Conservation (phyloP, 305 asterid species). For the Euphrasia arctica region DNA sequence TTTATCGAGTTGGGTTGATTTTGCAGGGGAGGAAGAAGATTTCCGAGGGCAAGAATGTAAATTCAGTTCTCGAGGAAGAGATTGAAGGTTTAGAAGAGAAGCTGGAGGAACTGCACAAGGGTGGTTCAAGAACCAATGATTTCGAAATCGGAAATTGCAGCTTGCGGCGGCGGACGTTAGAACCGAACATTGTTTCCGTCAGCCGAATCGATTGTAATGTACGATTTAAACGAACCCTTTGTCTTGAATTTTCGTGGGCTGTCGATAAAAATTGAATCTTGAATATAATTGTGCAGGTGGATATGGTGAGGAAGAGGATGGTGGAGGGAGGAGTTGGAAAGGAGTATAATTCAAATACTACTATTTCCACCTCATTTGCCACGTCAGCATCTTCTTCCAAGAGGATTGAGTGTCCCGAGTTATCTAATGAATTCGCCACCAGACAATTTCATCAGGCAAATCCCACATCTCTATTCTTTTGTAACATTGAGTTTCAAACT, state of each 20-base stretch:
- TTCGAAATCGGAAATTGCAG: slow-evolving; percentile 32
- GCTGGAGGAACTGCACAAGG: slow-evolving; percentile 41
- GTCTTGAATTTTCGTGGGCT: slow-evolving; percentile 7
- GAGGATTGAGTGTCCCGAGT: no score
- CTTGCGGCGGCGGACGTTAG: slow-evolving; percentile 9
- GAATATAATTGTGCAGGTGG: slow-evolving; percentile 30
- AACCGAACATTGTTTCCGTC: slow-evolving; percentile 18
- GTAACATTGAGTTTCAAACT: no score
- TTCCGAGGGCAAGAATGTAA: slow-evolving; percentile 35
- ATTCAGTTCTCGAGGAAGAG: slow-evolving; percentile 39
- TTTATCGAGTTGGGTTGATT: neutral
- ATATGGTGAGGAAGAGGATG: slow-evolving; percentile 25
- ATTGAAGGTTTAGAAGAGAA: slow-evolving; percentile 38
- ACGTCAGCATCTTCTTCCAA: no score
- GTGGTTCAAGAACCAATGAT: slow-evolving; percentile 35
- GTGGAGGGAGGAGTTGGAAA: no score
- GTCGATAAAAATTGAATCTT: slow-evolving; percentile 5
- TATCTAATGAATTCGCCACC: no score
- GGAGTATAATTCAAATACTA: no score
- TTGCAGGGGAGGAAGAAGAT: slow-evolving; percentile 41
- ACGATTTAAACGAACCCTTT: no score
- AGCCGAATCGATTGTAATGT: no score
- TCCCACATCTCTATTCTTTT: no score
- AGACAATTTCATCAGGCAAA: no score
- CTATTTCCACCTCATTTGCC: no score